Conservation (phyloP, 345 rosid genomes). For the Streptanthus diversifolius region DNA sequence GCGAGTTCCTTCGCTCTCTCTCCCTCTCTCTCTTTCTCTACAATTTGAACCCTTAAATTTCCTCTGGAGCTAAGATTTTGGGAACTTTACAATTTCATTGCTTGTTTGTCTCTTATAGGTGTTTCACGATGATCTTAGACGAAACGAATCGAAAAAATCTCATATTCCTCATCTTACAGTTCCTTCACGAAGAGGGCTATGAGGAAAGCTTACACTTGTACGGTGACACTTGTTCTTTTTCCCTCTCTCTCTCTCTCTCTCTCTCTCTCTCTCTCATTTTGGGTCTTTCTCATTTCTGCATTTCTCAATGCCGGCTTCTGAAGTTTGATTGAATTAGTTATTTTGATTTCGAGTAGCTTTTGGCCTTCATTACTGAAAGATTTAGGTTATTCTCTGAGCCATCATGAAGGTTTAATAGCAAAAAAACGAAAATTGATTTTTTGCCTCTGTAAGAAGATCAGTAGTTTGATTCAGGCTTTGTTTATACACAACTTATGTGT, state of each 20-base stretch:
- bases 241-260: no score
- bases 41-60: conserved; percentile 8
- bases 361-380: no score
- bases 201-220: conserved; percentile 33
- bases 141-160: conserved; percentile 25
- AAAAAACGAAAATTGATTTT: no score
- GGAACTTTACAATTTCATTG: background rate
- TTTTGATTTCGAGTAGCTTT: background rate
- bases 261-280: no score
- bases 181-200: conserved; percentile 31
- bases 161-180: conserved; percentile 30
- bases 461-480: background rate
- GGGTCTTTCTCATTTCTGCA: background rate
- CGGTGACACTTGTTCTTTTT: background rate
- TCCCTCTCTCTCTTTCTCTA: background rate
- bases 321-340: background rate
- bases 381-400: no score
- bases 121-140: conserved; percentile 24
- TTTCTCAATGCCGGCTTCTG: background rate
- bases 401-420: no score
- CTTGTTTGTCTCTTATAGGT: background rate
- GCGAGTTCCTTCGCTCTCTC: background rate
- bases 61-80: background rate
- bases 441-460: background rate
- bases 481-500: no score